phyloP scores from a whole-genome alignment of 352 stramenopile genomes.

The Blastocystis sp. region DNA sequence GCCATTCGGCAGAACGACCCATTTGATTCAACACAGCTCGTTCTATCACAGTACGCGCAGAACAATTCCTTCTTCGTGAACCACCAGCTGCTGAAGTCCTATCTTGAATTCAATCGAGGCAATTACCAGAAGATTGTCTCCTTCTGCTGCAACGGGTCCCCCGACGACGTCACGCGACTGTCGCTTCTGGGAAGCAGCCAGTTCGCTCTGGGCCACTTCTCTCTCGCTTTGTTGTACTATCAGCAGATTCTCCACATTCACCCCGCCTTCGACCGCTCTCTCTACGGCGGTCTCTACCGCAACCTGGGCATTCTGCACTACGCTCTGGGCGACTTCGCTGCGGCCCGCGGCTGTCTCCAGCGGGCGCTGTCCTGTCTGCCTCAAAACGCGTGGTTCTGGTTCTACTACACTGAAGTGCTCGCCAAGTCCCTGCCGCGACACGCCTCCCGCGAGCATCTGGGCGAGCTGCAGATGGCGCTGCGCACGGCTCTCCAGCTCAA shows the following conservation, averaged over 20 bases:
- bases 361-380: neutral
- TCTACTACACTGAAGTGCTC: neutral
- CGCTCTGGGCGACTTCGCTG: neutral
- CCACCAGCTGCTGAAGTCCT: neutral
- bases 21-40: neutral
- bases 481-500: neutral
- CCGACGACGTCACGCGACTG: neutral
- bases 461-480: neutral
- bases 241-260: neutral
- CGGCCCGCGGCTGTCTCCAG: neutral
- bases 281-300: neutral
- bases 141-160: neutral
- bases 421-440: neutral
- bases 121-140: neutral
- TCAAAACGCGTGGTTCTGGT: neutral
- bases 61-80: neutral
- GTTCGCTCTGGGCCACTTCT: neutral
- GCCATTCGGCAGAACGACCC: neutral
- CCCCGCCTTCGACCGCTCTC: neutral
- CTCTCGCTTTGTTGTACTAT: neutral
- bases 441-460: neutral
- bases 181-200: neutral
- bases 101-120: neutral
- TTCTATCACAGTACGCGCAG: neutral
- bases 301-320: neutral